phyloP scores from a whole-genome alignment of 2,329 filamentous ascomycete species.

The Rhynchosporium agropyri region DNA sequence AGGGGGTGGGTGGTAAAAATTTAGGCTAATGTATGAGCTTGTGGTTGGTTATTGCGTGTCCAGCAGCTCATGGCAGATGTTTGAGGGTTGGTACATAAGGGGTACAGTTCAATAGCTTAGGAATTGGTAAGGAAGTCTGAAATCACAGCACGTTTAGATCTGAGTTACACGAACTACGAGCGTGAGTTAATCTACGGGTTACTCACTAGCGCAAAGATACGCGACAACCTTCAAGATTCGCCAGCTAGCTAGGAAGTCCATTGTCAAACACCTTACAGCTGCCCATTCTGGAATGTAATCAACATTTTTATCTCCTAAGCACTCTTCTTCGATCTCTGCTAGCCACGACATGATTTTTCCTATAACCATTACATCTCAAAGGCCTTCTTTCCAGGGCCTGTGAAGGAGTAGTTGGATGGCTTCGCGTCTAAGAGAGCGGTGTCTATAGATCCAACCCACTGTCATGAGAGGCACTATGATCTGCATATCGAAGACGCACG shows the following conservation, averaged over 20 bases:
- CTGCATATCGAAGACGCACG: constrained; percentile 32
- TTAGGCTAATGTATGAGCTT: not conserved
- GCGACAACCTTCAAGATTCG: not conserved
- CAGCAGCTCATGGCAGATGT: not conserved
- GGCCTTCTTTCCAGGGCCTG: constrained; percentile 29
- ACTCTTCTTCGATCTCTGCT: constrained; percentile 30
- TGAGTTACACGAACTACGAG: too few species aligned
- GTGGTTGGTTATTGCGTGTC: constrained; percentile 6
- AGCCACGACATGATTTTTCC: constrained; percentile 34
- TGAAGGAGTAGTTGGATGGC: constrained; percentile 31
- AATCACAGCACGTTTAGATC: too few species aligned
- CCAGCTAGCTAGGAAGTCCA: constrained; percentile 22
- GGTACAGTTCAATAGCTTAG: not conserved
- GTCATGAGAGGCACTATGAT: constrained; percentile 34
- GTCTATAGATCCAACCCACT: constrained; percentile 34
- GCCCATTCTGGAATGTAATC: constrained; percentile 31
- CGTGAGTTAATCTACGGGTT: not conserved
- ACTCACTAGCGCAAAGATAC: not conserved
- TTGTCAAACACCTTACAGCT: constrained; percentile 28
- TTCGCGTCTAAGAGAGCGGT: constrained; percentile 29
- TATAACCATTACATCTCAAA: constrained; percentile 33
- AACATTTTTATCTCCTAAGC: constrained; percentile 22
- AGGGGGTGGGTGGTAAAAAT: not conserved
- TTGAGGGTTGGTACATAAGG: not conserved
- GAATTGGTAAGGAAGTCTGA: too few species aligned